phyloP scores from a whole-genome alignment of 164 flowering plant genomes.

The Protea cynaroides region DNA sequence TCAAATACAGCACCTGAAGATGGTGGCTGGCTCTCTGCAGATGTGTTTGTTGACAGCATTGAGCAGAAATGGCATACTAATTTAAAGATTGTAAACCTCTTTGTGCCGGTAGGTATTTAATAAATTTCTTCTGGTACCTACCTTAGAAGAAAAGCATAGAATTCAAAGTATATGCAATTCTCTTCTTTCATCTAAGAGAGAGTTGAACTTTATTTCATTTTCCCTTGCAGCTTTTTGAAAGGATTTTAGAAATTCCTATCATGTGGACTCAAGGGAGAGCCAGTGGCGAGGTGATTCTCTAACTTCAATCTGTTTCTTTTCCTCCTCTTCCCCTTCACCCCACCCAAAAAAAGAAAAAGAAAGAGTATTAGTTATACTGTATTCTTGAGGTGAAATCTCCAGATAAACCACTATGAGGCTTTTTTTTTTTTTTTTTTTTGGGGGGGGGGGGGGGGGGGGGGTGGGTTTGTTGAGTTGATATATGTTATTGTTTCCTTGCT shows the following conservation, averaged over 20 bases:
- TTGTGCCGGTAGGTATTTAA: conserved; percentile 75
- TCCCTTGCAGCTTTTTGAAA: conserved; percentile 77
- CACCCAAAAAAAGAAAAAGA: too few species aligned
- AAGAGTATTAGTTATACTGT: too few species aligned
- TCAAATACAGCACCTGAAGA: conserved; percentile 50
- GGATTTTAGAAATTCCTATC: conserved; percentile 89
- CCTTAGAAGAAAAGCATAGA: not conserved
- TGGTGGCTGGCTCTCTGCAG: conserved; percentile 90
- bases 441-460: not conserved
- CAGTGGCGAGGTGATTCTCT: conserved; percentile 94
- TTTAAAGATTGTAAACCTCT: conserved; percentile 71
- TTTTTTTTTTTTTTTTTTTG: not conserved
- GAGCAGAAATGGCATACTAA: conserved; percentile 97
- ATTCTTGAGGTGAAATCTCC: too few species aligned
- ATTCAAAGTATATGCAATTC: too few species aligned
- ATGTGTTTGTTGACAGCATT: conserved; percentile 76
- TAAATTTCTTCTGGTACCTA: not conserved
- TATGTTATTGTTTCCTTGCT: too few species aligned
- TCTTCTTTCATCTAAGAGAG: not conserved
- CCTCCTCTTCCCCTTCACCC: too few species aligned
- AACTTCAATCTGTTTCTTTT: conserved; percentile 14
- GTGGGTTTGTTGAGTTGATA: too few species aligned
- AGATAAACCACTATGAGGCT: too few species aligned
- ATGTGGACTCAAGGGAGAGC: conserved; percentile 94
- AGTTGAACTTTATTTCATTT: not conserved